phyloP scores from a whole-genome alignment of 495 filamentous ascomycete species.

The Penicillium samsonianum region DNA sequence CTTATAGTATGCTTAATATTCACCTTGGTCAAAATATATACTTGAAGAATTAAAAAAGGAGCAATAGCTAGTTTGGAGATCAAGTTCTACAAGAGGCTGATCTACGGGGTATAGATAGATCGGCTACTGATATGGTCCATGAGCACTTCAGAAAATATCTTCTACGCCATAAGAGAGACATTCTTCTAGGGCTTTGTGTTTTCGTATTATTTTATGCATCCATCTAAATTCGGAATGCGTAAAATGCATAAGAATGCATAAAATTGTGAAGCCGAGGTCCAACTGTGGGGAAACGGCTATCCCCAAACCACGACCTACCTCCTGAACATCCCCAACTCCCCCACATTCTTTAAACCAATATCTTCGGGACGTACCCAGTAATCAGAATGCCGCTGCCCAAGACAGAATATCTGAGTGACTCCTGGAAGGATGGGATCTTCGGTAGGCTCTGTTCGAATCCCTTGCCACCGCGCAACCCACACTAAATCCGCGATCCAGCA shows the following conservation, averaged over 20 bases:
- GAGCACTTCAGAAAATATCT: neutral
- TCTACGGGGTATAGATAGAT: neutral
- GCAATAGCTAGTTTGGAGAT: neutral
- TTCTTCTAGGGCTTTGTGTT: too few species aligned
- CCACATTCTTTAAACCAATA: neutral
- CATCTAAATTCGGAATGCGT: neutral
- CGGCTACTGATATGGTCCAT: neutral
- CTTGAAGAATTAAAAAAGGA: neutral
- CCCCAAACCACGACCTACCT: neutral
- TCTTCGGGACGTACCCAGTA: neutral
- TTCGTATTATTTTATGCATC: neutral
- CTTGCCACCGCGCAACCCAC: neutral
- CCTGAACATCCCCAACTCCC: neutral
- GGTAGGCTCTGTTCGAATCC: slow-evolving; percentile 45
- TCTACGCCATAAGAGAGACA: neutral
- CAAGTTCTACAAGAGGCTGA: neutral
- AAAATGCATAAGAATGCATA: neutral
- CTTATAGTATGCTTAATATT: neutral
- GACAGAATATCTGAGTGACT: slow-evolving; percentile 72
- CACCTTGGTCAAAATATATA: neutral
- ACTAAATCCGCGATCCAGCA: slow-evolving; percentile 45
- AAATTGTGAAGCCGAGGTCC: neutral
- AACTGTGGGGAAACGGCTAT: neutral
- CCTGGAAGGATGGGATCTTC: slow-evolving; percentile 86
- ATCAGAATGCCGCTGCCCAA: slow-evolving; percentile 59